Evolutionary conservation across 371 early-diverging fungal species (phyloP), one percentile per base, ranked within the genome.

Genomic region (Rhizopus sp.): DNA sequence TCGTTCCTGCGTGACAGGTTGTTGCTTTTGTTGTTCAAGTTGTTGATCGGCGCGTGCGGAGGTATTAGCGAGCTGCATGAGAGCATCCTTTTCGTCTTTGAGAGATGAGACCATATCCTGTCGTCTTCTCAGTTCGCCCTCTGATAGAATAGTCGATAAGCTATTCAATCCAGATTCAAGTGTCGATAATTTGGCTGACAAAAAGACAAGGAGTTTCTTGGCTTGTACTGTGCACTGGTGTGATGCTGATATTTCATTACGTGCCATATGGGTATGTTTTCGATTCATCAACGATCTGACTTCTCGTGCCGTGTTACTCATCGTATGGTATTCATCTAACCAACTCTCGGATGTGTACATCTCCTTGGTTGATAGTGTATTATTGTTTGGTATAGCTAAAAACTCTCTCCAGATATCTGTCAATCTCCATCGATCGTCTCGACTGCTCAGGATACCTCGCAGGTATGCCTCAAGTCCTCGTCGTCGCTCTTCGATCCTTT

Each of bases 211-310:
- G n/a, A 83, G 74, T 40, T 91, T 88, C 64, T 92, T 90, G 42
- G 90, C 93, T 65, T 90, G 91, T 8, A 91, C 75, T 41, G 85
- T 80, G 38, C 88, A 85, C 57, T 89, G 88, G 57, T 92, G 93
- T 1, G 90, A 83, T 12, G 85, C 84, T 1, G 90, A 85, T 30
- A 90, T 83, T 59, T 94, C 92, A 56, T 86, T 88, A 13, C 87
- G 73, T 16, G 86, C 81, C 53, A 87, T 69, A 50, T 84, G 89
- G 16, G 81, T 89, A 64, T 82, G 90, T 17, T 86, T 85, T 52
- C 78, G 78, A 56, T 83, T 86, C 50, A 88, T 77, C 52, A 82
- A 80, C 1, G 90, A 82, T 1, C 94, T 80, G 30, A 93, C 84
- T 50, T 93, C 91, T 12, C 90, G 78, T 1, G 87, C 80, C 0